Evolutionary conservation across 2,329 filamentous ascomycete species (phyloP).

Genomic region (Hypomyces rosellus): DNA sequence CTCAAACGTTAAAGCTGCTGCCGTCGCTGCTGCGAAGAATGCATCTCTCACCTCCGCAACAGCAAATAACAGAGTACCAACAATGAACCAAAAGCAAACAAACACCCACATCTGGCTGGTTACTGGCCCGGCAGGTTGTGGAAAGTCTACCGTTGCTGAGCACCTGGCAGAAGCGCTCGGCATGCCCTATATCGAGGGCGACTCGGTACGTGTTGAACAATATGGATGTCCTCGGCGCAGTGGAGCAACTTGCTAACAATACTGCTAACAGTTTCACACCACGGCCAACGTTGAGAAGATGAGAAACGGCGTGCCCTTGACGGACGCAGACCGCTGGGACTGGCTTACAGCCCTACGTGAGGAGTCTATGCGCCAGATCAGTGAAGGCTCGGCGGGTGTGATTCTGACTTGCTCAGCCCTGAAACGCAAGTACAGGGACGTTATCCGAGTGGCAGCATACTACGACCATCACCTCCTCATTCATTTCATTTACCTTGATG

Average conservation of each 20-base stretch:
- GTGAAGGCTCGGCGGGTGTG: slow-evolving; percentile 61
- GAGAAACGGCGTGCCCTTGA: slow-evolving; percentile 74
- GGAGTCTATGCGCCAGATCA: slow-evolving; percentile 53
- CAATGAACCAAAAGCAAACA: slow-evolving; percentile 17
- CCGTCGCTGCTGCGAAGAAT: not conserved
- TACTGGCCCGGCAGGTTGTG: slow-evolving; percentile 71
- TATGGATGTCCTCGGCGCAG: not conserved
- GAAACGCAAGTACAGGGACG: slow-evolving; percentile 95
- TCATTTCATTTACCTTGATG: slow-evolving; percentile 89
- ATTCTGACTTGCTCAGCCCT: slow-evolving; percentile 93
- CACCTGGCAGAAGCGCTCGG: slow-evolving; percentile 56
- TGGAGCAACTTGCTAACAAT: slow-evolving; percentile 4
- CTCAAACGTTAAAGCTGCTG: slow-evolving; percentile 1
- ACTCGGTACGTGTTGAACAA: slow-evolving; percentile 53
- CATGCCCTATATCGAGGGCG: slow-evolving; percentile 70
- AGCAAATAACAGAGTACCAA: slow-evolving; percentile 23
- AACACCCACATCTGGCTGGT: slow-evolving; percentile 73
- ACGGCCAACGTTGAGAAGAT: slow-evolving; percentile 85
- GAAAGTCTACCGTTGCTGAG: slow-evolving; percentile 69
- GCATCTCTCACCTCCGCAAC: slow-evolving; percentile 19
- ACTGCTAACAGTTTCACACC: slow-evolving; percentile 59
- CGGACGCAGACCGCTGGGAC: slow-evolving; percentile 93
- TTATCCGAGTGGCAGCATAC: slow-evolving; percentile 75
- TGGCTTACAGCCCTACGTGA: slow-evolving; percentile 80
- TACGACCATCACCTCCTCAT: slow-evolving; percentile 66